Evolutionary conservation across 768 basidiomycete species (phyloP).

Genomic region (Fistulinella prunicolor): DNA sequence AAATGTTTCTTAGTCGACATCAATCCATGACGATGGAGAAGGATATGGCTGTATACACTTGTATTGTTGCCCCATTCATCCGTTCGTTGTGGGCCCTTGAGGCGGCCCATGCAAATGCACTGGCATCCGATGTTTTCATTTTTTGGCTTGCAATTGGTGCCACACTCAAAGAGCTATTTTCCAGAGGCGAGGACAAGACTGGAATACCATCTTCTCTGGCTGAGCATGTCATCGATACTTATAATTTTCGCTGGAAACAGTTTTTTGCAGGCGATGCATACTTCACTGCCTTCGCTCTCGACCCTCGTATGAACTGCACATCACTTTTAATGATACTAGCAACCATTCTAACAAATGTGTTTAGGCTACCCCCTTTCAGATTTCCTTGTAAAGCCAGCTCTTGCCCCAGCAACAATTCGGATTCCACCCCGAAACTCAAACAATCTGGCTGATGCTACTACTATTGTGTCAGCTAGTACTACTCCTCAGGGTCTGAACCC

Average conservation of each 20-base stretch:
- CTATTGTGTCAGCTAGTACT: not conserved
- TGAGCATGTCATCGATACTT: not conserved
- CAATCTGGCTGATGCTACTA: not conserved
- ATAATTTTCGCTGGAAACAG: not conserved
- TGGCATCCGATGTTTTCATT: not conserved
- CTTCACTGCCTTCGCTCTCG: not conserved
- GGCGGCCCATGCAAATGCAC: not conserved
- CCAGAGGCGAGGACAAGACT: not conserved
- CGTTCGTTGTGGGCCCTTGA: not conserved
- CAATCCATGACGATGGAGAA: not conserved
- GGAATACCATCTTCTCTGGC: not conserved
- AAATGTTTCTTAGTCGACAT: not conserved
- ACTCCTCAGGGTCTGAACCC: too few relatives aligned
- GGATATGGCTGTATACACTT: not conserved
- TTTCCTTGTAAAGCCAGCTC: not conserved
- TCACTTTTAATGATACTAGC: not conserved
- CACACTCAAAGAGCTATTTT: not conserved
- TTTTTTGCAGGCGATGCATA: not conserved
- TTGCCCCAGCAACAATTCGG: not conserved
- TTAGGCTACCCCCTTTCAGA: not conserved
- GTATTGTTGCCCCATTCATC: not conserved
- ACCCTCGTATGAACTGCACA: not conserved
- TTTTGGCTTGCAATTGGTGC: conserved; percentile 2
- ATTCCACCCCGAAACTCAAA: not conserved
- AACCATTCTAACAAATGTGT: not conserved